Base-by-base conservation (phyloP, 441 rosid species). In the Pelargonium cotyledonis region DNA sequence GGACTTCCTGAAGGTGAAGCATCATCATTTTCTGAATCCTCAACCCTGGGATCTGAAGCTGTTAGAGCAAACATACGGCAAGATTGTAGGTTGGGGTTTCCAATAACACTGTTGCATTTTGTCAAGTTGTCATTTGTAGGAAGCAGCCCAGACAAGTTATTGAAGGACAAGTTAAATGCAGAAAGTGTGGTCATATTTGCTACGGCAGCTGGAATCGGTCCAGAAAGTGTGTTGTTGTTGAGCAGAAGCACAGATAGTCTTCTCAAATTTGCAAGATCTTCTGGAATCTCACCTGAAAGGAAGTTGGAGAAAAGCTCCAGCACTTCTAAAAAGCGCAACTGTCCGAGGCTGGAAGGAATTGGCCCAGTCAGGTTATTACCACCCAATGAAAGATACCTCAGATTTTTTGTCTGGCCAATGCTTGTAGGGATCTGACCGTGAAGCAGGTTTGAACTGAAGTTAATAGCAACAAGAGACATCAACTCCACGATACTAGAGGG, bases 301-400 rank as follows among this genome's bases (percentile, higher is more conserved):
- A 77, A 77, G 73, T 84, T 88, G 41, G 84, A 83, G 72, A 86
- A 84, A 66, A 86, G 85, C 67, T 85, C 89, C 71, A 85, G 73
- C 65, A 75, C 76, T 70, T 78, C 77, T 67, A 87, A 71, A 71
- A 79, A 73, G 70, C 8, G 73, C 65, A 83, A 64, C 72, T 73
- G 74, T 18, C 81, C 87, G 61, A 87, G 71, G 68, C 76, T 80
- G 19, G 76, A 62, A 49, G 90, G 89, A 44, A 88, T 80, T 18
- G 82, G 66, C 21, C 89, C 84, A 49, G 71, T 74, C 35, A 88
- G 71, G 66, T 79, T 79, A 72, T 86, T 88, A 41, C 83, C 78
- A 19, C 86, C 86, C 79, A 86, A 77, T 9, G 93, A 86, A 64
- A 88, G 81, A 73, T 70, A 77, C 70, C 60, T 77, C 64, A 88